Conservation (phyloP, 768 basidiomycete genomes). For the Guyanaporus albipodus region DNA sequence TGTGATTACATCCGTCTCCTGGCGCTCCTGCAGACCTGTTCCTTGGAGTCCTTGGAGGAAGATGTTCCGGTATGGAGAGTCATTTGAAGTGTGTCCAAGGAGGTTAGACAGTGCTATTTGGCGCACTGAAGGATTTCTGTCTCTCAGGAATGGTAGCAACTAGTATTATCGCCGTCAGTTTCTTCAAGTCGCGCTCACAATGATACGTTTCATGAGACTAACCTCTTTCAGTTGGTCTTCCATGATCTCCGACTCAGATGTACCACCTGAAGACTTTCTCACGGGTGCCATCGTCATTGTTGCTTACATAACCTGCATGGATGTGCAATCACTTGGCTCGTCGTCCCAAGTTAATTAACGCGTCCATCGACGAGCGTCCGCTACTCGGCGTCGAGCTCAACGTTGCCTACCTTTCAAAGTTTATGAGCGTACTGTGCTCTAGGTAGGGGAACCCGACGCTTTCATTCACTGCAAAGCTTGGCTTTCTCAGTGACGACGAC, state of each 20-base stretch:
- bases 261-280: conserved; percentile 12
- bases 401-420: background rate
- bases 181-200: no score
- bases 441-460: background rate
- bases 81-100: conserved; percentile 70
- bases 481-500: conserved; percentile 11
- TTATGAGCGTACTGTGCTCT: background rate
- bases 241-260: conserved; percentile 31
- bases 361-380: conserved; percentile 11
- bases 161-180: conserved; percentile 34
- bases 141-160: conserved; percentile 81
- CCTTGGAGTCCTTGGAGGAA: conserved; percentile 63
- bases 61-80: conserved; percentile 65
- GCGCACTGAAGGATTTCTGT: conserved; percentile 83
- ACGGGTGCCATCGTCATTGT: conserved; percentile 8
- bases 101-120: conserved; percentile 84
- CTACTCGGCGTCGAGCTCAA: background rate
- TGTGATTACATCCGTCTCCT: conserved; percentile 65
- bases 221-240: conserved; percentile 41
- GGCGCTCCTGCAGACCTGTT: conserved; percentile 53
- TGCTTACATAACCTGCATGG: conserved; percentile 21
- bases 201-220: conserved; percentile 9
- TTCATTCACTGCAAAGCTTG: background rate
- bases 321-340: background rate
- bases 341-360: conserved; percentile 17